These are phyloP conservation scores for Heterobasidion parviporum DNA, from an alignment of 1,284 basidiomycete genomes.

Conservation along the genomic window DNA sequence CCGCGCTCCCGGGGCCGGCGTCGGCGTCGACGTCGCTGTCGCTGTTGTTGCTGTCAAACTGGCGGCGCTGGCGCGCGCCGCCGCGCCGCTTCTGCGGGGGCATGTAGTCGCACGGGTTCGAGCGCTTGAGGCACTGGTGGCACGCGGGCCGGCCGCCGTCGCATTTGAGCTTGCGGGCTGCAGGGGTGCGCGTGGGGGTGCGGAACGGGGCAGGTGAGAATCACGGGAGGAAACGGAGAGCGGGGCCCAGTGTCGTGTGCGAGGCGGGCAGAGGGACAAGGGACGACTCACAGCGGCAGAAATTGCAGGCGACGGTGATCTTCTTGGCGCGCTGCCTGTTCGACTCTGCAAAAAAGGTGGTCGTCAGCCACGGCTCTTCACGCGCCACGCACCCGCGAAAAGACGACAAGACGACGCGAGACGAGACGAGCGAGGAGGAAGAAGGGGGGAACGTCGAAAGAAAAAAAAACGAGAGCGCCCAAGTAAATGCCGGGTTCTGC, in stretches of 20 bases:
- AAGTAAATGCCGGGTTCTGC: too few species aligned
- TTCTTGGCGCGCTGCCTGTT: slow-evolving; percentile 57
- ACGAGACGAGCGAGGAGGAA: slow-evolving; percentile 14
- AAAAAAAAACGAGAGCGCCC: too few species aligned
- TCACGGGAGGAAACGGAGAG: neutral
- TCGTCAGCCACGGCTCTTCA: too few species aligned
- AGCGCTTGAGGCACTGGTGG: slow-evolving; percentile 68
- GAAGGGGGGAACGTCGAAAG: too few species aligned
- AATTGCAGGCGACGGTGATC: slow-evolving; percentile 79
- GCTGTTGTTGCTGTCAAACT: slow-evolving; percentile 51
- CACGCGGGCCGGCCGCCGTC: slow-evolving; percentile 75
- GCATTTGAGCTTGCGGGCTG: slow-evolving; percentile 78
- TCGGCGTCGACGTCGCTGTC: slow-evolving; percentile 50
- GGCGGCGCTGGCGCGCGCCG: slow-evolving; percentile 3
- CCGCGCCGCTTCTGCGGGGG: slow-evolving; percentile 14
- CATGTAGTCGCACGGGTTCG: slow-evolving; percentile 70
- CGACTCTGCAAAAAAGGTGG: too few species aligned
- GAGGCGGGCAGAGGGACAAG: neutral
- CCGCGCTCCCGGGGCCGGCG: slow-evolving; percentile 46
- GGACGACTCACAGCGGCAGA: slow-evolving; percentile 65
- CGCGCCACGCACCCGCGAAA: too few species aligned
- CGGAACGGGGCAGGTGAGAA: neutral
- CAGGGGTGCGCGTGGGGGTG: slow-evolving; percentile 5
- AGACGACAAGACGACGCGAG: too few species aligned
- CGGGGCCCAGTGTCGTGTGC: neutral